Percentiles rank a stretch among this genome's conserved stretches.
These are phyloP conservation scores for Phytomonas francai DNA, from an alignment of 208 protist genomes.

Conservation along the genomic window DNA sequence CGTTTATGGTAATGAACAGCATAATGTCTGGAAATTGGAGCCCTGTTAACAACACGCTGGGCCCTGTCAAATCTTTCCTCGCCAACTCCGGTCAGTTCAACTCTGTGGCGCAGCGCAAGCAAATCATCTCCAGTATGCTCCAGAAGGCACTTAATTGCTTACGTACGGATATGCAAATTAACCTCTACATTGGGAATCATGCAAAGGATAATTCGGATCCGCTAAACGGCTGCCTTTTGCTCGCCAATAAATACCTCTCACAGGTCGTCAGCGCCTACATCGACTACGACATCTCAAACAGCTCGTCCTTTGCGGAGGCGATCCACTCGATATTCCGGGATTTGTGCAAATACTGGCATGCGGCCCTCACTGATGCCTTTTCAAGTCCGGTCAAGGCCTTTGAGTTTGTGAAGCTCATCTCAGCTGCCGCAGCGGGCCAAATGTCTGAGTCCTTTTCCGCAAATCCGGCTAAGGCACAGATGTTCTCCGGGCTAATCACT, in stretches of 20 bases:
- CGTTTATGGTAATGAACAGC: slow-evolving; percentile 12
- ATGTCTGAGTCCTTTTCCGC: too few relatives aligned
- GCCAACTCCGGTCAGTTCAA: slow-evolving; percentile 10
- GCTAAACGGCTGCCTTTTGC: not conserved
- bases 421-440: too few relatives aligned
- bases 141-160: slow-evolving; percentile 9
- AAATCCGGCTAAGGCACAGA: not conserved
- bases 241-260: slow-evolving; percentile 12
- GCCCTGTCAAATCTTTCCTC: slow-evolving; percentile 18
- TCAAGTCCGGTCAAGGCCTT: not conserved
- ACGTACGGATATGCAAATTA: slow-evolving; percentile 9
- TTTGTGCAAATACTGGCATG: slow-evolving; percentile 15
- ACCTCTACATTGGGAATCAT: slow-evolving; percentile 11
- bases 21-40: slow-evolving; percentile 20
- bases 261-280: slow-evolving; percentile 16
- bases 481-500: not conserved
- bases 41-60: slow-evolving; percentile 15
- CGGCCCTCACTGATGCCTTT: not conserved
- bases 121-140: not conserved
- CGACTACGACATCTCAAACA: slow-evolving; percentile 15
- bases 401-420: too few relatives aligned
- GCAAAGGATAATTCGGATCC: slow-evolving; percentile 9
- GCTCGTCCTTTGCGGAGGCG: slow-evolving; percentile 16
- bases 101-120: slow-evolving; percentile 11
- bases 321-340: slow-evolving; percentile 12